phyloP scores from a whole-genome alignment of 305 asterid species.

The Andrographis paniculata region DNA sequence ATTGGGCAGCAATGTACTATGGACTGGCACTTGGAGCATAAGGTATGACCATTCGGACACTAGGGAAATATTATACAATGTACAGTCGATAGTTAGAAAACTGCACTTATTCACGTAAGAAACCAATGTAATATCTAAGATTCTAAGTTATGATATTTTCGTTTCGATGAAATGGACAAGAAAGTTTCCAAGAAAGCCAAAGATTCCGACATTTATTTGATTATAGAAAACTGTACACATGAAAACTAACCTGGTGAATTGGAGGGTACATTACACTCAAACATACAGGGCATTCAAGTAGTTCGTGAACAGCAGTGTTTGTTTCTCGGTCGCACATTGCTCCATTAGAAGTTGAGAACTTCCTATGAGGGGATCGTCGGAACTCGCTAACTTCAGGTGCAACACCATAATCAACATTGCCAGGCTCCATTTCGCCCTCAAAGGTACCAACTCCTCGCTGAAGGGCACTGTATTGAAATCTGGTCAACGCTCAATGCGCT shows the following conservation, averaged over 20 bases:
- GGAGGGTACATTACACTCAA: slow-evolving; percentile 73
- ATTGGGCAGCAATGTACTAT: slow-evolving; percentile 64
- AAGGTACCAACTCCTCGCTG: slow-evolving; percentile 50
- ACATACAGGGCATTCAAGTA: slow-evolving; percentile 78
- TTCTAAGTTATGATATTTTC: too few species aligned
- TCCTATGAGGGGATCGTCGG: slow-evolving; percentile 42
- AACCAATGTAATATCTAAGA: too few species aligned
- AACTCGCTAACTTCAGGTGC: slow-evolving; percentile 39
- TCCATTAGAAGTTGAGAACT: slow-evolving; percentile 28
- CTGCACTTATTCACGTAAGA: too few species aligned
- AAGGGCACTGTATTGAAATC: slow-evolving; percentile 15
- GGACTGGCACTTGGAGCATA: slow-evolving; percentile 70
- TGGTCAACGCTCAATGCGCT: too few species aligned
- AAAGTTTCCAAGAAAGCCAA: too few species aligned
- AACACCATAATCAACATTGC: slow-evolving; percentile 35
- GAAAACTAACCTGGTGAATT: slow-evolving; percentile 59
- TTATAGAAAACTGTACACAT: slow-evolving; percentile 1
- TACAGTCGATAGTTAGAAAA: background rate
- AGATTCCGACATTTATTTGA: too few species aligned
- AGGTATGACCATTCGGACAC: slow-evolving; percentile 91
- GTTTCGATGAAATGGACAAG: too few species aligned
- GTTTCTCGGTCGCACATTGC: slow-evolving; percentile 35
- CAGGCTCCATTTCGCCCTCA: slow-evolving; percentile 32
- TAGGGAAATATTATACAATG: slow-evolving; percentile 9
- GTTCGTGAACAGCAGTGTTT: slow-evolving; percentile 65